Evolutionary conservation across 140 eudicot genomes (phyloP).

Genomic region (Senecio squalidus): DNA sequence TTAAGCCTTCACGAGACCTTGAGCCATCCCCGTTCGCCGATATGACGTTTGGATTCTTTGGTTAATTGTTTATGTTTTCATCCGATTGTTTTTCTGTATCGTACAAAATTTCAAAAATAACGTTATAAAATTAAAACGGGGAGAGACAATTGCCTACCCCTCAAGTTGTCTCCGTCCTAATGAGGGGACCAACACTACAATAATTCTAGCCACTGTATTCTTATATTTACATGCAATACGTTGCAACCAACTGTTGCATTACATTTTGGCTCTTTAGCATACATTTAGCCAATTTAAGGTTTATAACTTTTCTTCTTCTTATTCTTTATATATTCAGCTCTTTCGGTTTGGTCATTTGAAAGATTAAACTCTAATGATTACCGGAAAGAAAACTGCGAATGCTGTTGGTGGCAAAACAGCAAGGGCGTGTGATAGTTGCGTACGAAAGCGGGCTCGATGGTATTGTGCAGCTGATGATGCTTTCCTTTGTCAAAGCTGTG

Average conservation of each 20-base stretch:
- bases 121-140: no score
- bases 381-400: constrained; percentile 44
- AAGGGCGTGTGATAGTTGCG: constrained; percentile 71
- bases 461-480: constrained; percentile 81
- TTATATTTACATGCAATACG: constrained; percentile 15
- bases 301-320: background rate
- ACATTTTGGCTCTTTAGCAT: background rate
- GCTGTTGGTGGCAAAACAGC: constrained; percentile 58
- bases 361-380: constrained; percentile 19
- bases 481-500: constrained; percentile 77
- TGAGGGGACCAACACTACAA: constrained; percentile 25
- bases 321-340: background rate
- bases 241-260: constrained; percentile 13
- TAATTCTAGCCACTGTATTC: constrained; percentile 13
- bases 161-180: no score
- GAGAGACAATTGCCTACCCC: no score
- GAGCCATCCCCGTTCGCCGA: no score
- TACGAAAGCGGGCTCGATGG: constrained; percentile 60
- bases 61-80: no score
- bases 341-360: background rate
- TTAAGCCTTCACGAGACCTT: no score
- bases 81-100: no score
- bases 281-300: background rate
- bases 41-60: no score
- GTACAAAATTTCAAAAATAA: no score